Evolutionary conservation across 2,329 filamentous ascomycete genomes (phyloP), one percentile per base, ranked within the genome.

Genomic region (Aureobasidium sp.): DNA sequence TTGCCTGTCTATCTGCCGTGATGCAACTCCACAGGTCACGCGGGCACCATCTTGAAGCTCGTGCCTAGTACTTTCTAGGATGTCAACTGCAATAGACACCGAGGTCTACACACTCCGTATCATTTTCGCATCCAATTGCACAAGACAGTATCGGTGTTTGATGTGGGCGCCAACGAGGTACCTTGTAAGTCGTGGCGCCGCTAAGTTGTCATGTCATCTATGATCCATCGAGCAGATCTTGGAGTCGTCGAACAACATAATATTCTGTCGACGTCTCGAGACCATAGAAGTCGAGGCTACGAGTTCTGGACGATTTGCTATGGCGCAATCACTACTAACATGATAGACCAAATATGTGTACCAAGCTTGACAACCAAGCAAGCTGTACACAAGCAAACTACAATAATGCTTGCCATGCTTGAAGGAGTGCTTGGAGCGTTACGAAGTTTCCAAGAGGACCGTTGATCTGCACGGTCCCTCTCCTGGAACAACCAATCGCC

Each of bases 401-500:
- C 8, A 27, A 45, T 22, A 14, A 34, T 34, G 34, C 41, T 45
- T 4, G 29, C 24, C 29, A n/a, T 32, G 41, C 41, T 16, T n/a
- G 19, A 30, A 30, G n/a, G 44, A 16, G 29, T 45, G 30, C 30
- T 35, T 35, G 14, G 32, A 11, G 14, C n/a, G n/a, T n/a, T n/a
- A n/a, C n/a, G n/a, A n/a, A n/a, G n/a, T n/a, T n/a, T n/a, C n/a
- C n/a, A n/a, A n/a, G n/a, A n/a, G n/a, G n/a, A n/a, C n/a, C n/a
- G n/a, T n/a, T n/a, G n/a, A n/a, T 10, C 16, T 16, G 34, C 35
- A 50, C 45, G 35, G 24, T 2, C 45, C n/a, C n/a, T n/a, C 45
- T 12, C 1, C 19, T 39, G 45, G 45, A 39, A 50, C 32, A 50
- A 50, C 34, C 45, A 50, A 39, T 21, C 24, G 45, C 45, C 45